Conservation (phyloP, 768 basidiomycete species). For the Russula griseocarnosa region DNA sequence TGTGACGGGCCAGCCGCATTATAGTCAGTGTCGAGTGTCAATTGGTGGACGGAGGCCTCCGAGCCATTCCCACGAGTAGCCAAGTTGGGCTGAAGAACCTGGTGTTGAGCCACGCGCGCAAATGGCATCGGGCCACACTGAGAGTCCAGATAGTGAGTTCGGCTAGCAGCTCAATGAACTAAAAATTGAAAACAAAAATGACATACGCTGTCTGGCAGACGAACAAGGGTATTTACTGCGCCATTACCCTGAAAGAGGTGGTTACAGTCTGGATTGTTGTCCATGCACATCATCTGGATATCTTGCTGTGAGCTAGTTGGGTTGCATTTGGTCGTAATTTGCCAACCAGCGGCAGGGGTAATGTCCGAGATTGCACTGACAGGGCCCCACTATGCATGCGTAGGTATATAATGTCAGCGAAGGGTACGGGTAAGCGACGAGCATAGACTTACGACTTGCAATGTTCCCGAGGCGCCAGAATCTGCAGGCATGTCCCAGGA, state of each 20-base stretch:
- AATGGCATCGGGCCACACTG: conserved; percentile 10
- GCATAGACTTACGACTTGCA: too few relatives aligned
- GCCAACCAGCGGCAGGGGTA: conserved; percentile 14
- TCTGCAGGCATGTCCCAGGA: conserved; percentile 16
- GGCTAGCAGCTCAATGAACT: too few relatives aligned
- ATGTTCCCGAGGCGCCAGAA: conserved; percentile 2
- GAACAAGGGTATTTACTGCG: conserved; percentile 26
- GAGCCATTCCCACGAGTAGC: background rate
- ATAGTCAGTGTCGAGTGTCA: background rate
- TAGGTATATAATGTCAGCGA: background rate
- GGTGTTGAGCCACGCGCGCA: conserved; percentile 1
- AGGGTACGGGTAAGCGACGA: background rate
- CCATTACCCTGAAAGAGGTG: conserved; percentile 26
- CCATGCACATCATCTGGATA: conserved; percentile 9
- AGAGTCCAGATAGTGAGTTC: background rate
- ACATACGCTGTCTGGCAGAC: conserved; percentile 21
- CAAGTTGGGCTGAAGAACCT: background rate
- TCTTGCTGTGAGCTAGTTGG: background rate
- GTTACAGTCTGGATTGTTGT: conserved; percentile 12
- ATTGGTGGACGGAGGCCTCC: background rate
- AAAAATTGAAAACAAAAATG: background rate
- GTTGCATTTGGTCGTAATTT: conserved; percentile 10
- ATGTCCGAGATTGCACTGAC: conserved; percentile 22
- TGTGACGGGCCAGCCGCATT: background rate
- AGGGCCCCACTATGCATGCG: conserved; percentile 14